Conservation (phyloP, 2,329 filamentous ascomycete species). For the Fusarium xylarioides region DNA sequence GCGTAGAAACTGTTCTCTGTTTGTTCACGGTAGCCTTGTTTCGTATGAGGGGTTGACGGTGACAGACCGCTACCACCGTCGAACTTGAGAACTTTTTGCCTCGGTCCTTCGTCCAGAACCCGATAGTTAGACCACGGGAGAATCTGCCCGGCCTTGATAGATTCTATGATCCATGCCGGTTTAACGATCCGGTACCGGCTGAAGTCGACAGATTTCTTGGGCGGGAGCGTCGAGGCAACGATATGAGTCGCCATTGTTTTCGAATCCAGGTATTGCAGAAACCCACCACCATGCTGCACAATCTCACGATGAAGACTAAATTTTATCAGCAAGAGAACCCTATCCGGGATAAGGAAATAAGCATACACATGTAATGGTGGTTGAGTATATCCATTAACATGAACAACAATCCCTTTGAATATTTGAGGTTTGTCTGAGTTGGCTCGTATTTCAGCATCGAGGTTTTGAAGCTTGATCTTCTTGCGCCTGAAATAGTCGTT, state of each 20-base stretch:
- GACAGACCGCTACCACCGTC: slow-evolving; percentile 71
- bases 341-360: background rate
- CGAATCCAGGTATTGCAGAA: slow-evolving; percentile 91
- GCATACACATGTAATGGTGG: slow-evolving; percentile 81
- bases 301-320: slow-evolving; percentile 79
- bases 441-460: slow-evolving; percentile 82
- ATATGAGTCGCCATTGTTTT: slow-evolving; percentile 98
- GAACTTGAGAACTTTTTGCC: slow-evolving; percentile 78
- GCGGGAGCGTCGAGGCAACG: slow-evolving; percentile 87
- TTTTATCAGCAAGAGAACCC: slow-evolving; percentile 20
- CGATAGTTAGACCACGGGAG: slow-evolving; percentile 88
- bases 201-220: slow-evolving; percentile 93
- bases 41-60: slow-evolving; percentile 66
- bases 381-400: slow-evolving; percentile 96
- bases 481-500: slow-evolving; percentile 93
- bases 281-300: slow-evolving; percentile 92
- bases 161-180: slow-evolving; percentile 93
- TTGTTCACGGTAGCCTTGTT: slow-evolving; percentile 79
- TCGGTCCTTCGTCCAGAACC: slow-evolving; percentile 83
- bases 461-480: slow-evolving; percentile 96
- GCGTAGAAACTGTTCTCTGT: slow-evolving; percentile 86
- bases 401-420: slow-evolving; percentile 89
- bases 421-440: slow-evolving; percentile 78
- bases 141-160: slow-evolving; percentile 80
- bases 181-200: slow-evolving; percentile 89